A percentile compares a stretch with the other conserved stretches of the same genome.
These are phyloP conservation scores for Colletotrichum brevisporum DNA, from an alignment of 2,329 filamentous ascomycete species.

Conservation along the genomic window DNA sequence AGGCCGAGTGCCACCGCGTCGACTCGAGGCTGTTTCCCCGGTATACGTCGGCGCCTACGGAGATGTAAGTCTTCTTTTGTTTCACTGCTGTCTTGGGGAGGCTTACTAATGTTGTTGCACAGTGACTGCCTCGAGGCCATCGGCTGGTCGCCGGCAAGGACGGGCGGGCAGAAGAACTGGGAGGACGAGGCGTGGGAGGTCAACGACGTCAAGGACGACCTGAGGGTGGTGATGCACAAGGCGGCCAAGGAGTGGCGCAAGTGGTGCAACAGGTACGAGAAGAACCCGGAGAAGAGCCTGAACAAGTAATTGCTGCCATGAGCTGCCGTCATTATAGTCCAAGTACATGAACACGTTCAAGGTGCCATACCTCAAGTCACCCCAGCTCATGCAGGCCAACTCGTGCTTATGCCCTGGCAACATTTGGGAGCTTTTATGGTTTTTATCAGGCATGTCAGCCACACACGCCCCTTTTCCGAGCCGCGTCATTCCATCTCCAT, in stretches of 20 bases:
- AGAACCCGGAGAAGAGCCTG: slow-evolving; percentile 37
- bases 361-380: no score
- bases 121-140: slow-evolving; percentile 35
- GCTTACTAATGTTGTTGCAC: no score
- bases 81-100: no score
- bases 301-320: slow-evolving; percentile 16
- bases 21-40: slow-evolving; percentile 30
- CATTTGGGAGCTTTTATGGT: no score
- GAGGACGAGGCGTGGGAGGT: slow-evolving; percentile 38
- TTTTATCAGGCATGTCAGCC: no score
- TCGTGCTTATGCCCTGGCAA: no score
- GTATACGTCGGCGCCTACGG: slow-evolving; percentile 32
- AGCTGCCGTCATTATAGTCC: background rate
- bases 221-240: slow-evolving; percentile 37
- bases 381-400: no score
- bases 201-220: slow-evolving; percentile 33
- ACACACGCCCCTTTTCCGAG: no score
- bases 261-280: slow-evolving; percentile 34
- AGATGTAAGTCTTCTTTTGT: slow-evolving; percentile 17
- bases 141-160: slow-evolving; percentile 30
- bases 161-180: slow-evolving; percentile 32
- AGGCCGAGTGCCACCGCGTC: slow-evolving; percentile 35
- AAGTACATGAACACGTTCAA: background rate
- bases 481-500: no score
- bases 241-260: slow-evolving; percentile 36